These are phyloP conservation scores for Colletotrichum scovillei DNA, from an alignment of 2,329 filamentous ascomycete genomes.

Conservation along the genomic window DNA sequence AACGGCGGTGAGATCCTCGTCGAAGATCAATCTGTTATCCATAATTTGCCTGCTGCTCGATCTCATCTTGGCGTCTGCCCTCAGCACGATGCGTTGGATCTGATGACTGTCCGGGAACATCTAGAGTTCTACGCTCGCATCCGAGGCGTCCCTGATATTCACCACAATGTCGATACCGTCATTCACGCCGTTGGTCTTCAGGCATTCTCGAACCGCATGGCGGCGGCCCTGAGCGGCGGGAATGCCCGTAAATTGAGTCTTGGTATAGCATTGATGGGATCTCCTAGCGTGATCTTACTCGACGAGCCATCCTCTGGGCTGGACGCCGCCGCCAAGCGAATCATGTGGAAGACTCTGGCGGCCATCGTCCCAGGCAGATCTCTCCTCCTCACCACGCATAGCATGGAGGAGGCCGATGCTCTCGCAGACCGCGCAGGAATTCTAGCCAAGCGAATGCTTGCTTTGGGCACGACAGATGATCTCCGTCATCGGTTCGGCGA, in stretches of 20 bases:
- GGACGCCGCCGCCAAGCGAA: slow-evolving; percentile 88
- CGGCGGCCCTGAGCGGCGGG: slow-evolving; percentile 83
- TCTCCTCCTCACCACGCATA: slow-evolving; percentile 90
- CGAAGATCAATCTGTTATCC: slow-evolving; percentile 80
- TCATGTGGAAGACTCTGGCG: slow-evolving; percentile 91
- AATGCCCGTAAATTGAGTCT: slow-evolving; percentile 94
- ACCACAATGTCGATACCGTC: slow-evolving; percentile 82
- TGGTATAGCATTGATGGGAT: slow-evolving; percentile 92
- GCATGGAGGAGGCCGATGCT: slow-evolving; percentile 95
- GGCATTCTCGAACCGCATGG: slow-evolving; percentile 79
- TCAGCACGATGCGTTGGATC: slow-evolving; percentile 87
- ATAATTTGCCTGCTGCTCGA: slow-evolving; percentile 77
- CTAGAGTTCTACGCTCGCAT: slow-evolving; percentile 88
- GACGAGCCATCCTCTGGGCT: slow-evolving; percentile 92
- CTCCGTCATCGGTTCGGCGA: slow-evolving; percentile 82
- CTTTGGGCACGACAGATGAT: slow-evolving; percentile 79
- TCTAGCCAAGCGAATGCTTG: slow-evolving; percentile 86
- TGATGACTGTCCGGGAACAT: slow-evolving; percentile 90
- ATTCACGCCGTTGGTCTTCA: slow-evolving; percentile 83
- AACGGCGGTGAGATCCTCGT: slow-evolving; percentile 84
- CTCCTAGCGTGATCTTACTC: slow-evolving; percentile 86
- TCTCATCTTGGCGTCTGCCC: slow-evolving; percentile 90
- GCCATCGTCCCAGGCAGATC: slow-evolving; percentile 81
- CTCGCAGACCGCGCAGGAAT: slow-evolving; percentile 87
- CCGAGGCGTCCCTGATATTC: slow-evolving; percentile 79